A percentile compares a stretch with the other conserved stretches of the same genome.
Evolutionary conservation across 148 eudicot genomes (phyloP).

Genomic region (Fagopyrum homotropicum): DNA sequence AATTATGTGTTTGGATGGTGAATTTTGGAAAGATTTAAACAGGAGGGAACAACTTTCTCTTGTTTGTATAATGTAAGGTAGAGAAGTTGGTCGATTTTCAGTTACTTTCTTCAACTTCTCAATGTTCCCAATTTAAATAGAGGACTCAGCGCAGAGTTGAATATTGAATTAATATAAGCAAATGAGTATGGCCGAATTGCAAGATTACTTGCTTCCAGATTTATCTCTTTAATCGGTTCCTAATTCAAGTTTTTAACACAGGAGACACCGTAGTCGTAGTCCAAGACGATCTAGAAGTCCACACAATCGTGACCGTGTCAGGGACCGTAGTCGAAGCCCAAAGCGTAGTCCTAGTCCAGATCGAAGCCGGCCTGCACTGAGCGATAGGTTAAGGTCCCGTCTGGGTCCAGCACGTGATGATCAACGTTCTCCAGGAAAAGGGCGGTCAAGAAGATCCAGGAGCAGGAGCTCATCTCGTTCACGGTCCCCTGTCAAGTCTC

Average conservation of each 20-base stretch:
- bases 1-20: too few relatives aligned
- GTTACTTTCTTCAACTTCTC: too few relatives aligned
- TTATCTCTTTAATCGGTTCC: too few relatives aligned
- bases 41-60: too few relatives aligned
- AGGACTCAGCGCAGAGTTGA: too few relatives aligned
- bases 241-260: not conserved
- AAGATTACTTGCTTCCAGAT: too few relatives aligned
- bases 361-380: slow-evolving; percentile 50
- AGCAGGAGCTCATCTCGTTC: slow-evolving; percentile 41
- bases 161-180: too few relatives aligned
- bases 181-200: too few relatives aligned
- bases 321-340: slow-evolving; percentile 56
- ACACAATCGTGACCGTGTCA: slow-evolving; percentile 30
- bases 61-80: too few relatives aligned
- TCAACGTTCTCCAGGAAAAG: slow-evolving; percentile 29
- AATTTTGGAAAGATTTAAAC: too few relatives aligned
- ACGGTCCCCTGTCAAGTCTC: slow-evolving; percentile 39
- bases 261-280: slow-evolving; percentile 68
- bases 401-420: slow-evolving; percentile 46
- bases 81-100: too few relatives aligned
- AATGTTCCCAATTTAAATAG: too few relatives aligned
- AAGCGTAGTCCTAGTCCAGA: slow-evolving; percentile 55
- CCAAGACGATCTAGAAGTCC: slow-evolving; percentile 50
- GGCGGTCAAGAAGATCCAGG: slow-evolving; percentile 41
- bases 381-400: slow-evolving; percentile 74